Conservation (phyloP, 2,329 filamentous ascomycete genomes). For the Pseudogymnoascus verrucosus region DNA sequence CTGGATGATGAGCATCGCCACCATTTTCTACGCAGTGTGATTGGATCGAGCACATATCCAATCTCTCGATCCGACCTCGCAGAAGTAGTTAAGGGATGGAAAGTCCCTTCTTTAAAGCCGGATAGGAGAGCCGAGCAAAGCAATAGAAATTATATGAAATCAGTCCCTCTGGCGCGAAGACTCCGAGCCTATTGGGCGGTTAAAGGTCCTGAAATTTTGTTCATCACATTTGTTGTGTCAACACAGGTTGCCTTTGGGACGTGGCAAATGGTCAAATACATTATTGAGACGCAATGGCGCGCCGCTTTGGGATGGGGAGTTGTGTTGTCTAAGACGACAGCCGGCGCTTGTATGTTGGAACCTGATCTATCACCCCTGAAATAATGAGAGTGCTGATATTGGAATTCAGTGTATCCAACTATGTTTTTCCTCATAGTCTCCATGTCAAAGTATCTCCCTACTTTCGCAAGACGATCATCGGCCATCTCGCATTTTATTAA, state of each 20-base stretch:
- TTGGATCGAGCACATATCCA: conserved; percentile 34
- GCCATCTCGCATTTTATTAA: conserved; percentile 47
- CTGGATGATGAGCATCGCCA: conserved; percentile 37
- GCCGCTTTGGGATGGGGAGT: conserved; percentile 48
- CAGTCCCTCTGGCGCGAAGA: conserved; percentile 37
- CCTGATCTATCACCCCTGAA: too few relatives aligned
- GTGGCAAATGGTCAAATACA: conserved; percentile 49
- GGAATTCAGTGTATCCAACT: conserved; percentile 39
- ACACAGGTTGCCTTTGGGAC: conserved; percentile 44
- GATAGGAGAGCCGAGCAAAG: conserved; percentile 40
- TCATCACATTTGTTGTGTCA: conserved; percentile 39
- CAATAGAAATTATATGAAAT: conserved; percentile 35
- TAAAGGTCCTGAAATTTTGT: conserved; percentile 43
- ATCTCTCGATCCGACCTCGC: conserved; percentile 42
- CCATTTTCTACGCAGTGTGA: conserved; percentile 42
- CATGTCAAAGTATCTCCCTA: conserved; percentile 50
- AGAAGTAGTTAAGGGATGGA: conserved; percentile 36
- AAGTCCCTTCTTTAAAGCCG: conserved; percentile 40
- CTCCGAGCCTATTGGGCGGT: conserved; percentile 48
- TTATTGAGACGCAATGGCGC: conserved; percentile 36
- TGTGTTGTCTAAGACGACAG: conserved; percentile 46
- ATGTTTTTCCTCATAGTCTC: conserved; percentile 51
- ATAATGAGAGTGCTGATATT: too few relatives aligned
- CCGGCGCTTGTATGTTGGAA: conserved; percentile 32
- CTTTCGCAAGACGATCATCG: conserved; percentile 43